Percentiles rank a stretch among this genome's conserved stretches.
These are phyloP conservation scores for Candida argentea DNA, from an alignment of 805 yeast genomes.

Conservation along the genomic window DNA sequence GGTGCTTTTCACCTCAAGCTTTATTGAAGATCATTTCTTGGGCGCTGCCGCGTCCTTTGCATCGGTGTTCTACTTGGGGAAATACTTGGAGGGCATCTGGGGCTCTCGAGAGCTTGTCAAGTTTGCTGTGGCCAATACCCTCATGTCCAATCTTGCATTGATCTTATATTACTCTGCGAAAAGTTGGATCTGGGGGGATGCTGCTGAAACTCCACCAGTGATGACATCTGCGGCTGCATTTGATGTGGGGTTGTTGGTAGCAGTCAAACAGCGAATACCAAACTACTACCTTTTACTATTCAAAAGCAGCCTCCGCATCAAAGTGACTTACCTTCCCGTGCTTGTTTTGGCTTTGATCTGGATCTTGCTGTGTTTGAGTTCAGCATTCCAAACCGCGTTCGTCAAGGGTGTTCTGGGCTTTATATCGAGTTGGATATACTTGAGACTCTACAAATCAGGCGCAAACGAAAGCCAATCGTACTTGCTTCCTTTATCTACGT, in stretches of 20 bases:
- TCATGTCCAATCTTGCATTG: constrained; percentile 25
- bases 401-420: constrained; percentile 21
- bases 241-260: constrained; percentile 50
- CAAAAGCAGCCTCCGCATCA: constrained; percentile 35
- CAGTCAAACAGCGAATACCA: constrained; percentile 56
- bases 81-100: constrained; percentile 61
- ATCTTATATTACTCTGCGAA: constrained; percentile 15
- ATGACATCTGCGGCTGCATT: constrained; percentile 46
- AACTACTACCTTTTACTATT: constrained; percentile 46
- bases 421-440: constrained; percentile 27
- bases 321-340: constrained; percentile 31
- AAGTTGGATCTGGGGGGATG: constrained; percentile 6
- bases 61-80: constrained; percentile 42
- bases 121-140: constrained; percentile 31
- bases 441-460: constrained; percentile 30
- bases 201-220: constrained; percentile 27
- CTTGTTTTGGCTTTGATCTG: constrained; percentile 10
- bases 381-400: constrained; percentile 17
- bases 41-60: constrained; percentile 27
- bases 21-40: constrained; percentile 35
- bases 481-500: constrained; percentile 22
- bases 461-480: constrained; percentile 35
- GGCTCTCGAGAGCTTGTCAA: constrained; percentile 41
- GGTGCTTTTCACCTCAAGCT: constrained; percentile 38
- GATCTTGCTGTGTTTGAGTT: constrained; percentile 14